Percentiles rank a stretch among this genome's conserved stretches.
These are phyloP conservation scores for Beauveria sp. DNA, from an alignment of 2,329 filamentous ascomycete species.

Conservation along the genomic window DNA sequence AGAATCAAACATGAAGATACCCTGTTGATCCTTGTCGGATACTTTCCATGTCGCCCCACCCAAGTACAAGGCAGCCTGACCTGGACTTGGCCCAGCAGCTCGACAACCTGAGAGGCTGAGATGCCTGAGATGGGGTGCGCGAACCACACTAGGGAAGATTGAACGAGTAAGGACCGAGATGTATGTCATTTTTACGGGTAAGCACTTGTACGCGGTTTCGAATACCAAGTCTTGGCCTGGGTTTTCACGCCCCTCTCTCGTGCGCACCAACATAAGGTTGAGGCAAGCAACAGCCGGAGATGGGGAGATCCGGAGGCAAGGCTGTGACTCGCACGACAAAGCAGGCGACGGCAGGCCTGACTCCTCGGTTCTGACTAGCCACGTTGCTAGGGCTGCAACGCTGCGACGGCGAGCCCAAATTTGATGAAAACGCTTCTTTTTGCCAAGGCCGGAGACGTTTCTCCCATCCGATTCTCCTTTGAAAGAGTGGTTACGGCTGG, in stretches of 20 bases:
- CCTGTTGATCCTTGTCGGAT: neutral
- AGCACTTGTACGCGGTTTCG: neutral
- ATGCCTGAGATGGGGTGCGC: neutral
- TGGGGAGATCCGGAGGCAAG: neutral
- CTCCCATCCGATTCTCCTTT: neutral
- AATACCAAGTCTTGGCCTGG: neutral
- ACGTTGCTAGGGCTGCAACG: neutral
- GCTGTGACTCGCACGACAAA: conserved; percentile 1
- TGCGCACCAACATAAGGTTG: neutral
- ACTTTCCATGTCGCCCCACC: conserved; percentile 6
- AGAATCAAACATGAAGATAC: neutral
- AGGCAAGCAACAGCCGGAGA: neutral
- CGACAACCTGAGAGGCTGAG: neutral
- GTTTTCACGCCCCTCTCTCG: neutral
- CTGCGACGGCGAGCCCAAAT: neutral
- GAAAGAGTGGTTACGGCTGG: too few relatives aligned
- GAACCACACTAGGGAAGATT: neutral
- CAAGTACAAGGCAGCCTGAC: neutral
- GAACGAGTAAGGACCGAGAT: neutral
- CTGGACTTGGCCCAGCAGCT: neutral
- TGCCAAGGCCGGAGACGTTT: neutral
- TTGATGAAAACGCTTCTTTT: neutral
- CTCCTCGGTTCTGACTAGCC: neutral
- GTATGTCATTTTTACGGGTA: neutral
- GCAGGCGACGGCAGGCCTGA: neutral